Base-by-base conservation (phyloP, 805 yeast genomes). In the Komagataella mondaviorum region DNA sequence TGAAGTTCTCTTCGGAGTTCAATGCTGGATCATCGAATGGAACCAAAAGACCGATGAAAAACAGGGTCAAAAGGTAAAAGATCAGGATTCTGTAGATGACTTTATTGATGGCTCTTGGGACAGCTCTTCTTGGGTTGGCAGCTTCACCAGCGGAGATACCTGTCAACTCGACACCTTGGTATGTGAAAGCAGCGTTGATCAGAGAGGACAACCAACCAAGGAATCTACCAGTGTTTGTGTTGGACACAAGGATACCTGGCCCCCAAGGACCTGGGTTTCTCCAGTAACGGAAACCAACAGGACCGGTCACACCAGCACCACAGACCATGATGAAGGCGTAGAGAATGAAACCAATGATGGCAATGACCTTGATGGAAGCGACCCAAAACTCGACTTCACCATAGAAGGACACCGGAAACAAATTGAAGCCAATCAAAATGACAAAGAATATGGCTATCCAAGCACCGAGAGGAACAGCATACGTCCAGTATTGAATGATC, bases 371-470 rank as follows among this genome's bases (percentile, higher is more conserved):
- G 51, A 83, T 63, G 54, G 74, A 68, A 4, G 88, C 84, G 51
- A 83, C 69, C 87, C 88, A 83, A 58, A 84, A 84, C 60, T 84
- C 89, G 55, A 82, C 62, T 63, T 84, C 89, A 62, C 91, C 91
- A 60, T 83, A 84, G 58, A 65, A 78, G 57, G 71, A 75, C 43
- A 84, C 91, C 2, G 88, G 88, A 63, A 81, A 71, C 63, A 82
- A 67, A 64, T 84, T 84, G 49, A 73, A 63, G 45, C 58, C 58
- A 0, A 81, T 72, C 39, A 83, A 63, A 6, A 81, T 50, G 24
- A 80, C 77, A 69, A 80, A 81, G 58, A 83, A 83, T 49, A 84
- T 81, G 49, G 73, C 65, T 57, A 84, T 83, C 87, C 88, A 84
- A 6, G 79, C 88, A 51, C 81, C 83, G 55, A 77, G 63, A 4